Evolutionary conservation across 306 rosid species (phyloP), one percentile per base, ranked within the genome.

Genomic region (Casuarina equisetifolia): DNA sequence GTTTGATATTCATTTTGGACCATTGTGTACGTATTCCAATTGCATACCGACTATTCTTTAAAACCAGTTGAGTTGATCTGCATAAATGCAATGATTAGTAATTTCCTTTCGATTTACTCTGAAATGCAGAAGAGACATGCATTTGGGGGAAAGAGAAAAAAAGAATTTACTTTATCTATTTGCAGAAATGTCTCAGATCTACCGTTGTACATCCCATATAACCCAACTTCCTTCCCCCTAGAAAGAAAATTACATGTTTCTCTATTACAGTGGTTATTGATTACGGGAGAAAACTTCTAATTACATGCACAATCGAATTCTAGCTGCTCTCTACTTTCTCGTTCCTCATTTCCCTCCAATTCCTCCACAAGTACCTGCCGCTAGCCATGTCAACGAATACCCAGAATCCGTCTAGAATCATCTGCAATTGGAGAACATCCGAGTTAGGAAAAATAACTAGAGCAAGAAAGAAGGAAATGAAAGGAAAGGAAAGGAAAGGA

Each of bases 311-410:
- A 2, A 42, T n/a, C 32, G 16, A 69, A 1, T 51, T 49, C 76
- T 75, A 85, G 42, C 70, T 73, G 77, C 79, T 76, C 79, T 80
- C 82, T 10, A 69, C 55, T 76, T 76, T 70, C 11, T 57, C 79
- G 20, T 45, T 13, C n/a, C 32, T 25, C 32, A 25, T 25, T 25
- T 67, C 72, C 74, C 80, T 86, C 67, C 91, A 63, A 80, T 89
- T 83, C 85, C 88, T 86, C 98, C 98, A 93, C 7, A 89, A 80
- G 66, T 85, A 93, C 79, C 81, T 88, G 73, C 93, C 98, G 58
- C 95, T 91, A 73, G 93, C 95, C 98, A 89, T 89, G 82, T 93
- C 97, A 15, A 91, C 80, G 7, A 85, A 83, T 16, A 83, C 87
- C 93, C 93, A 91, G 81, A 91, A 84, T 42, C 86, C 88, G 3